Evolutionary conservation across 192 early-diverging fungal species (phyloP).

Genomic region (Thamnidium elegans): DNA sequence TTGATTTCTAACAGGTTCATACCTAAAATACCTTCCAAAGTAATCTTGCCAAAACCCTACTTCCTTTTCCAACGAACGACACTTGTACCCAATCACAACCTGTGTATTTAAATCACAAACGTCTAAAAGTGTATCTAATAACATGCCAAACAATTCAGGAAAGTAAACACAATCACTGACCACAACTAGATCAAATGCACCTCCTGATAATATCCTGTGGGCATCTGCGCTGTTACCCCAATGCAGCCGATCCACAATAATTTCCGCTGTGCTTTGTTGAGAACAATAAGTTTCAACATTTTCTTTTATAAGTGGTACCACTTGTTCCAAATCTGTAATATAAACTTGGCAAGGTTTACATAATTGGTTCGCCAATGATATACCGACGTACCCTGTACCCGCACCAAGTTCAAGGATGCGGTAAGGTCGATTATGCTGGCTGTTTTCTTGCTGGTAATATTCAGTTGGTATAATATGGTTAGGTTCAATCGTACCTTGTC

Average conservation of each 20-base stretch:
- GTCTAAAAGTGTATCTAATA: slow-evolving; percentile 41
- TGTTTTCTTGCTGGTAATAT: slow-evolving; percentile 30
- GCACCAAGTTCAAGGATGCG: slow-evolving; percentile 51
- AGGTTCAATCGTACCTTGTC: slow-evolving; percentile 27
- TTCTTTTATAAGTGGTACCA: slow-evolving; percentile 42
- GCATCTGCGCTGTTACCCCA: slow-evolving; percentile 48
- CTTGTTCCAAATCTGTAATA: slow-evolving; percentile 48
- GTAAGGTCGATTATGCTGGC: background rate
- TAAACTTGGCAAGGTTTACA: slow-evolving; percentile 29
- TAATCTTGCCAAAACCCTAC: slow-evolving; percentile 49
- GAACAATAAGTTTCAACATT: slow-evolving; percentile 27
- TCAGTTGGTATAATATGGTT: slow-evolving; percentile 38
- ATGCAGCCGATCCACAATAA: slow-evolving; percentile 34
- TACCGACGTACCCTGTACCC: slow-evolving; percentile 52
- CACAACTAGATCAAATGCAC: slow-evolving; percentile 41
- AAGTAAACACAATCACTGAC: slow-evolving; percentile 52
- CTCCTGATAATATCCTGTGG: background rate
- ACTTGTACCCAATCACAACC: slow-evolving; percentile 52
- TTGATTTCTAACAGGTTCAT: slow-evolving; percentile 40
- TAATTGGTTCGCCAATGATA: slow-evolving; percentile 41
- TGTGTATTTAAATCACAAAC: slow-evolving; percentile 34
- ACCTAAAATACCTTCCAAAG: slow-evolving; percentile 50
- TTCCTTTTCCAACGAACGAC: slow-evolving; percentile 47
- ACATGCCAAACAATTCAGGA: slow-evolving; percentile 42
- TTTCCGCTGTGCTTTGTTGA: slow-evolving; percentile 8